Evolutionary conservation across 495 filamentous ascomycete species (phyloP), one percentile per base, ranked within the genome.

Genomic region (Tetracladium setigerum): DNA sequence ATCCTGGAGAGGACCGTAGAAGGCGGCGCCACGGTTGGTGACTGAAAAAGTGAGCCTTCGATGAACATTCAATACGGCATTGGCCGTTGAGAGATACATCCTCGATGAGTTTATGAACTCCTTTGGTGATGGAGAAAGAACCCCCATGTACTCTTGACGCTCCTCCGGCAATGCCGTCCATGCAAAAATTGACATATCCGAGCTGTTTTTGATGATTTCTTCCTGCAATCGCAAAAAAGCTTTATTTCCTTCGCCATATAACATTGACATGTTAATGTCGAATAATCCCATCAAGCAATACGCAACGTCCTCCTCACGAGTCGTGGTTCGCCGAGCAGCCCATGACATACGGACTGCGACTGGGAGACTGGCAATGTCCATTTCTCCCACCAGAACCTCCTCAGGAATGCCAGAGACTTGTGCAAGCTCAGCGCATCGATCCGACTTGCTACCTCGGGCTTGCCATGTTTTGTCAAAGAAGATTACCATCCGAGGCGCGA

Each of bases 271-370:
- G 32, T 59, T 50, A 8, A 63, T 48, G 19, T 54, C 15, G 32
- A 63, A 61, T 4, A 62, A 15, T 0, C 62, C 62, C 35, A 19
- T 56, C 35, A 64, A 27, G 22, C 47, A 53, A 44, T 62, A 62
- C 4, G 60, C 60, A 30, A 41, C 17, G 40, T 62, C 60, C 44
- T 61, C 60, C 9, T 16, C 7, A 19, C 52, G 45, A n/a, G 44
- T 58, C 6, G 60, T 63, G 13, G 1, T 8, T 45, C 62, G 38
- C 4, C 16, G n/a, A n/a, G 60, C 44, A 38, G 51, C 51, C 62
- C 58, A 64, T 14, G 52, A 50, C 47, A 62, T 57, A 10, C 44
- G 43, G 14, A 50, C 35, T 15, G 55, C 55, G 2, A 59, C 30
- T 22, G 15, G 18, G 19, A n/a, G 19, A 11, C 36, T 16, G 16